Evolutionary conservation across 2,329 filamentous ascomycete species (phyloP).

Genomic region (Paecilomyces formosus): DNA sequence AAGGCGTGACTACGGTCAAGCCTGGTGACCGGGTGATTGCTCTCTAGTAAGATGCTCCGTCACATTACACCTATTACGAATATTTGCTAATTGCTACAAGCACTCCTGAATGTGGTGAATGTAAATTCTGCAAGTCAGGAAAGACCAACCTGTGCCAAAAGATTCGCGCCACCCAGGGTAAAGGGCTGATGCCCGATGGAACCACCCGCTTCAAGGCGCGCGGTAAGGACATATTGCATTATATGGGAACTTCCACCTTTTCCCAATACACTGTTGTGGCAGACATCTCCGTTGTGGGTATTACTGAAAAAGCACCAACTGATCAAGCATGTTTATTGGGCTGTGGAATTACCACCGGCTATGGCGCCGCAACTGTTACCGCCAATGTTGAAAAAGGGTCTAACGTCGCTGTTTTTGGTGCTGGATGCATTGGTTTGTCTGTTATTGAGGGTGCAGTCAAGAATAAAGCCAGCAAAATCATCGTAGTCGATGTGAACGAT

Average conservation of each 20-base stretch:
- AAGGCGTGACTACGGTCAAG: slow-evolving; percentile 92
- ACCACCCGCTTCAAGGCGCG: slow-evolving; percentile 91
- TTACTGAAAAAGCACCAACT: slow-evolving; percentile 84
- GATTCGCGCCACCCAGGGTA: slow-evolving; percentile 93
- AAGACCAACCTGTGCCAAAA: slow-evolving; percentile 99
- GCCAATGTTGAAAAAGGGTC: slow-evolving; percentile 85
- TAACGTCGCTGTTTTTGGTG: slow-evolving; percentile 87
- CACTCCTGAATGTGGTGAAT: slow-evolving; percentile 93
- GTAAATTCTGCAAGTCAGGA: slow-evolving; percentile 99
- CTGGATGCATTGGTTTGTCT: slow-evolving; percentile 88
- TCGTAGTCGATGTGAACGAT: slow-evolving; percentile 73
- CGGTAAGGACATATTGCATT: slow-evolving; percentile 91
- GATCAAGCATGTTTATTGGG: slow-evolving; percentile 93
- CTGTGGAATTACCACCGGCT: slow-evolving; percentile 97
- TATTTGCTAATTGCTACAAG: slow-evolving; percentile 39
- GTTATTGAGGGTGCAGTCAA: slow-evolving; percentile 90
- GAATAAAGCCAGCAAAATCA: slow-evolving; percentile 61
- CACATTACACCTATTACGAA: slow-evolving; percentile 26
- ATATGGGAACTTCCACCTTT: slow-evolving; percentile 99
- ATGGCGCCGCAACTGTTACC: slow-evolving; percentile 89
- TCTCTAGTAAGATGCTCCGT: slow-evolving; percentile 55
- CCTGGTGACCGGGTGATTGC: slow-evolving; percentile 84
- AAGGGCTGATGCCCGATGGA: slow-evolving; percentile 94
- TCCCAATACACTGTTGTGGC: slow-evolving; percentile 98
- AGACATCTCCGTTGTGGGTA: slow-evolving; percentile 94